phyloP scores from a whole-genome alignment of 345 rosid genomes.

The Syzygium aqueum region DNA sequence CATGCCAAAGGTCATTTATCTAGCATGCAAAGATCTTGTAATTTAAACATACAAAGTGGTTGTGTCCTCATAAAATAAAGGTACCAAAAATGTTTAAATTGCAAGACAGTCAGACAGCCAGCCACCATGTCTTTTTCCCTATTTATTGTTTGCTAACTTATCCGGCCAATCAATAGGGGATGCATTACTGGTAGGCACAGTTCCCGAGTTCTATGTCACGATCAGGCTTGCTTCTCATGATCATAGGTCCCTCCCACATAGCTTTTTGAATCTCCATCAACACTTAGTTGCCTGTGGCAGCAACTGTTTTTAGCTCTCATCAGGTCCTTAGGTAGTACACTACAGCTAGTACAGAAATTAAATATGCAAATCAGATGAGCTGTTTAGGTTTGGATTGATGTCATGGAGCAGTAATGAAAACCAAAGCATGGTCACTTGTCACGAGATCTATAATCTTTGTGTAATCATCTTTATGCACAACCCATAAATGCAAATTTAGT shows the following conservation, averaged over 20 bases:
- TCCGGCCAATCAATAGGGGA: not conserved
- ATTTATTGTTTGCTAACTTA: not conserved
- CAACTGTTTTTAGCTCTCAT: not conserved
- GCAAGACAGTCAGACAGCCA: not conserved
- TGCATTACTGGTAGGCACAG: not conserved
- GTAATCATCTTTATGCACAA: not conserved
- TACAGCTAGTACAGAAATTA: not conserved
- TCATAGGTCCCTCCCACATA: not conserved
- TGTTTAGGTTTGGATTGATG: not conserved
- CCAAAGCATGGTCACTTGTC: not conserved
- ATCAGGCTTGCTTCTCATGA: not conserved
- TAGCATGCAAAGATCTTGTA: not conserved
- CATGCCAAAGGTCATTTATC: not conserved
- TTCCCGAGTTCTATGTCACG: not conserved
- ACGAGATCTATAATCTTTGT: not conserved
- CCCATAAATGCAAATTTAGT: not conserved
- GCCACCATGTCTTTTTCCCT: not conserved
- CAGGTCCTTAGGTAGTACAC: not conserved
- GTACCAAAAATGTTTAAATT: not conserved
- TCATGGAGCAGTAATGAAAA: not conserved
- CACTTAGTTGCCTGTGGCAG: not conserved
- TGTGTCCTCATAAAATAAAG: not conserved
- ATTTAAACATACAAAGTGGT: not conserved
- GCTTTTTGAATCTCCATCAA: not conserved
- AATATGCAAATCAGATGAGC: not conserved